A percentile compares a stretch with the other conserved stretches of the same genome.
Evolutionary conservation across 768 basidiomycete genomes (phyloP).

Genomic region (Pulveroboletus frians): DNA sequence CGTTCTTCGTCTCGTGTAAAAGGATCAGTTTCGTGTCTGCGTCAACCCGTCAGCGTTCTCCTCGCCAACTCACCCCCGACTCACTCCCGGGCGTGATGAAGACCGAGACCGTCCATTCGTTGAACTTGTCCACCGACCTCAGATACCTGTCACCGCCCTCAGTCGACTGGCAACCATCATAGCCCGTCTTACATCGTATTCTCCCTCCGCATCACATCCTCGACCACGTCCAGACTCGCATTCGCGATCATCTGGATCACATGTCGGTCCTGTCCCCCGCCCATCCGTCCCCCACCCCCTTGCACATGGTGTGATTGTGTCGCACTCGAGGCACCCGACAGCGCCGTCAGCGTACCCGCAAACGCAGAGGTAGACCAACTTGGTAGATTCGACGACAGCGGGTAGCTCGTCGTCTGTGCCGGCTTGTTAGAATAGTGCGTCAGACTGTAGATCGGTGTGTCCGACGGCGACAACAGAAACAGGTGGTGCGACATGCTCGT

Average conservation of each 20-base stretch:
- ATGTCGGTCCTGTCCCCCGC: slow-evolving; percentile 82
- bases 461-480: slow-evolving; percentile 79
- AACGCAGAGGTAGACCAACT: slow-evolving; percentile 91
- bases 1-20: slow-evolving; percentile 93
- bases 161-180: slow-evolving; percentile 9
- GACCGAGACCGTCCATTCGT: slow-evolving; percentile 97
- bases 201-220: slow-evolving; percentile 86
- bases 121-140: slow-evolving; percentile 93
- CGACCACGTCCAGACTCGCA: slow-evolving; percentile 90
- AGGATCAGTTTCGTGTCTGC: slow-evolving; percentile 93
- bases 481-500: slow-evolving; percentile 76
- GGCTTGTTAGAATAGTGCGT: slow-evolving; percentile 82
- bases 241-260: slow-evolving; percentile 99
- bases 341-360: slow-evolving; percentile 80
- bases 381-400: slow-evolving; percentile 77
- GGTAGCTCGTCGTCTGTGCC: slow-evolving; percentile 50
- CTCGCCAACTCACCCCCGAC: no score
- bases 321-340: slow-evolving; percentile 79
- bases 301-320: slow-evolving; percentile 56
- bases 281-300: slow-evolving; percentile 62
- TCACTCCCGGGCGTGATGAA: slow-evolving; percentile 94
- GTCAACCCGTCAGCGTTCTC: slow-evolving; percentile 3
- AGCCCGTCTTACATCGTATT: slow-evolving; percentile 60
- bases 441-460: slow-evolving; percentile 79
- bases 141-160: slow-evolving; percentile 66